A percentile compares a stretch with the other conserved stretches of the same genome.
phyloP scores from a whole-genome alignment of 108 stramenopile species.

The Nitzschia putrida region DNA sequence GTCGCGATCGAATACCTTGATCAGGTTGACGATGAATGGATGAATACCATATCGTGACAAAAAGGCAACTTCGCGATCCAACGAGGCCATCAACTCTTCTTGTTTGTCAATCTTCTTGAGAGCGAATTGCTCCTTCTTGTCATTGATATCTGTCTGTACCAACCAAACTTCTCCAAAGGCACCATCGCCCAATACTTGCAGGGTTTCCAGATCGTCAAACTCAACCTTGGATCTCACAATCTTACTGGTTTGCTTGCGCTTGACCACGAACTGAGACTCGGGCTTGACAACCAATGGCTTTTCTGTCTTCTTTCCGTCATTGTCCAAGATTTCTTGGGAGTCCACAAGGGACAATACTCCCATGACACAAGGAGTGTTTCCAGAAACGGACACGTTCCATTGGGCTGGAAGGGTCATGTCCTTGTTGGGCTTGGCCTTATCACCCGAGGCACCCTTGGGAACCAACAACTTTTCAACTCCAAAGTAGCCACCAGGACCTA shows the following conservation, averaged over 20 bases:
- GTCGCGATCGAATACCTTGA: slow-evolving; percentile 63
- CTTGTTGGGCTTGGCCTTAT: slow-evolving; percentile 12
- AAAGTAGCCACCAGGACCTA: slow-evolving; percentile 58
- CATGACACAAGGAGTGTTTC: slow-evolving; percentile 59
- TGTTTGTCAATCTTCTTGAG: slow-evolving; percentile 83
- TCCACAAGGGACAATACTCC: slow-evolving; percentile 62
- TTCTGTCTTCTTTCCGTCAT: slow-evolving; percentile 15
- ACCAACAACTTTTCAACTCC: slow-evolving; percentile 59
- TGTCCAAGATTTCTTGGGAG: slow-evolving; percentile 53
- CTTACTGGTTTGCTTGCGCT: slow-evolving; percentile 8
- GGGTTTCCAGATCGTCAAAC: slow-evolving; percentile 44
- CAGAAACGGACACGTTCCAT: slow-evolving; percentile 59
- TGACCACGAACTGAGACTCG: slow-evolving; percentile 23
- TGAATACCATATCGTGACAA: slow-evolving; percentile 54
- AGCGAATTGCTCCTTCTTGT: slow-evolving; percentile 60
- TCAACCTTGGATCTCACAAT: slow-evolving; percentile 16
- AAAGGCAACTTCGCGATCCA: slow-evolving; percentile 54
- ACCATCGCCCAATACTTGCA: slow-evolving; percentile 81
- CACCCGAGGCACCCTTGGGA: slow-evolving; percentile 26
- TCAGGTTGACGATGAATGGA: slow-evolving; percentile 72
- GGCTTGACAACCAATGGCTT: slow-evolving; percentile 18
- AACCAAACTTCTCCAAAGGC: slow-evolving; percentile 93
- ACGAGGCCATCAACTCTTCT: slow-evolving; percentile 82
- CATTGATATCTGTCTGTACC: slow-evolving; percentile 33
- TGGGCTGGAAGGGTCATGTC: slow-evolving; percentile 36